phyloP scores from a whole-genome alignment of 2,329 filamentous ascomycete genomes.

The Cercospora sesami region DNA sequence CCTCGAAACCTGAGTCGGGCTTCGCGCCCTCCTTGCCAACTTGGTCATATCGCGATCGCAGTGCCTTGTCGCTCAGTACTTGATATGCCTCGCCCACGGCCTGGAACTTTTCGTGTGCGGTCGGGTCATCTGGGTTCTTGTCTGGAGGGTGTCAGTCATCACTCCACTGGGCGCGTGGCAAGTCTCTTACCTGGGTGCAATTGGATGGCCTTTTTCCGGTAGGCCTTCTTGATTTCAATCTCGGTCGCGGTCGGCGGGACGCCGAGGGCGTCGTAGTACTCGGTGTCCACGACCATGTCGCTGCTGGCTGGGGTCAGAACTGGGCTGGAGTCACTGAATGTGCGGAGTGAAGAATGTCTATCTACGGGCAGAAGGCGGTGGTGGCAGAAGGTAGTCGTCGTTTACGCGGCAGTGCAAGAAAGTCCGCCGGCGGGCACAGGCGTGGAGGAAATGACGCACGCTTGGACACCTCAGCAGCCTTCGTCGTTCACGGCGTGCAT shows the following conservation, averaged over 20 bases:
- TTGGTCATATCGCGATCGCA: conserved; percentile 93
- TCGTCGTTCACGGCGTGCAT: not conserved
- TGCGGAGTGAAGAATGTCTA: not conserved
- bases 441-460: not conserved
- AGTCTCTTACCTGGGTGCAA: conserved; percentile 67
- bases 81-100: conserved; percentile 71
- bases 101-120: conserved; percentile 92
- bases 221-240: conserved; percentile 97
- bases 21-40: conserved; percentile 94
- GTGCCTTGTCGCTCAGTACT: conserved; percentile 81
- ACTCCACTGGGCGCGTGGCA: not conserved
- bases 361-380: not conserved
- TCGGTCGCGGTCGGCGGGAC: conserved; percentile 79
- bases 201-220: conserved; percentile 86
- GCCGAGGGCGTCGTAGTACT: conserved; percentile 84
- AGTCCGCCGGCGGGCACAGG: not conserved
- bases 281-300: conserved; percentile 87
- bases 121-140: conserved; percentile 96
- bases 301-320: not conserved
- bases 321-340: not conserved
- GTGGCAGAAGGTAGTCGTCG: not conserved
- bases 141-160: conserved; percentile 54
- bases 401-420: not conserved
- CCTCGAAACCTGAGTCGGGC: conserved; percentile 86
- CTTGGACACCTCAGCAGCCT: not conserved